Base-by-base conservation (phyloP, 2,329 filamentous ascomycete genomes). In the Davidsoniella eucalypti region DNA sequence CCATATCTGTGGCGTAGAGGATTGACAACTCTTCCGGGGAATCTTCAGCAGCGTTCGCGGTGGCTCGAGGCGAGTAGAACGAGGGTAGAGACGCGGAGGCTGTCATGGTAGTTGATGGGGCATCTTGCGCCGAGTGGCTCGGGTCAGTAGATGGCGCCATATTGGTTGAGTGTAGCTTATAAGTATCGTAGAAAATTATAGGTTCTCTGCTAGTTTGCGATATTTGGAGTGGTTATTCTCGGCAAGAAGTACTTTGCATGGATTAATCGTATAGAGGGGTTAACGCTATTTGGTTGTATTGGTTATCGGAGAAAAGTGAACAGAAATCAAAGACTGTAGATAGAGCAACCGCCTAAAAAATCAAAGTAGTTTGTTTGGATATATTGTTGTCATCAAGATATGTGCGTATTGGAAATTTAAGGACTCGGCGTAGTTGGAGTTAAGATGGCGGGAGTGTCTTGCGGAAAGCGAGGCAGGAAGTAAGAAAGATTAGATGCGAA, bases 11-110 rank as follows among this genome's bases (percentile, higher is more conserved):
- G 38, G 44, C 23, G 7, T 44, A 21, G 21, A 55, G 33, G 18
- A 55, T 40, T 17, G 53, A 26, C 39, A 39, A 26, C 38, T 48
- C 18, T 37, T 48, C 45, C 21, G 46, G 50, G 4, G 50, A 49
- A 7, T 47, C 44, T 8, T 21, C 18, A 5, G 38, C 50, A n/a
- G 36, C 16, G n/a, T 7, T 18, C 2, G 45, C 36, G 4, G 50
- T 25, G 41, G 50, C 23, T 16, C 42, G 51, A 8, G 54, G 54
- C 21, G 53, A 56, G 53, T 54, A 56, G 50, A 56, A 56, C 10
- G 53, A 55, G 36, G 54, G 54, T 14, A 55, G 49, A 3, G 44
- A 26, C 9, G 29, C 8, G 18, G 25, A 44, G 14, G 40, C 23
- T 23, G 18, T 17, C 4, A 33, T 36, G 40, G 25, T 16, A 25